Percentiles rank a stretch among this genome's conserved stretches.
Evolutionary conservation across 352 stramenopile species (phyloP).

Genomic region (Detonula confervacea): DNA sequence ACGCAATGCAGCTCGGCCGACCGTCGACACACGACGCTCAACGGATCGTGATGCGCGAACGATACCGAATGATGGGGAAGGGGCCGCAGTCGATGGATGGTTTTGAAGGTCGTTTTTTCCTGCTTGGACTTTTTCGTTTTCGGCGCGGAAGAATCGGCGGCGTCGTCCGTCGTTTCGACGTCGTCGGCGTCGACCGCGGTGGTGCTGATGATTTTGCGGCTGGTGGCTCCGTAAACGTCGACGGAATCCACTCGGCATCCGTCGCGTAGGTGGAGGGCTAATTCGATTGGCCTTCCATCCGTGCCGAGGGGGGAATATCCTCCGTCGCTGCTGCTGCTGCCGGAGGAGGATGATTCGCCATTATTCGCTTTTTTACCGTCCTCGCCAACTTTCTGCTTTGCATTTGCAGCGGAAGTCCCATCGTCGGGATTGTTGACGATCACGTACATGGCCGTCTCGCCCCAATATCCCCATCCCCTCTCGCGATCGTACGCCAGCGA

Average conservation of each 20-base stretch:
- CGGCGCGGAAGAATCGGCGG: neutral
- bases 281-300: conserved; percentile 27
- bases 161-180: neutral
- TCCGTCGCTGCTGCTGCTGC: neutral
- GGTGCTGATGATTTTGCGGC: neutral
- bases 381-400: neutral
- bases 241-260: conserved; percentile 23
- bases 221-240: neutral
- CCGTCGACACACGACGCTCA: conserved; percentile 40
- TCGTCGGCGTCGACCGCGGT: neutral
- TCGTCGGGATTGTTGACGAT: conserved; percentile 18
- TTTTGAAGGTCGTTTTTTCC: neutral
- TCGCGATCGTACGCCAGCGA: conserved; percentile 39
- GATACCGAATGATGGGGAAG: conserved; percentile 29
- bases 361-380: neutral
- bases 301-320: neutral
- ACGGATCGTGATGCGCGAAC: conserved; percentile 49
- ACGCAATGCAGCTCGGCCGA: conserved; percentile 28
- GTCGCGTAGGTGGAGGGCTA: conserved; percentile 51
- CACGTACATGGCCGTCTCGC: conserved; percentile 51
- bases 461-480: conserved; percentile 46
- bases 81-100: conserved; percentile 6
- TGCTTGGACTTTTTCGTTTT: neutral
- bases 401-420: neutral
- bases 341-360: neutral